Evolutionary conservation across 441 rosid genomes (phyloP).

Genomic region (Oxalis stricta): DNA sequence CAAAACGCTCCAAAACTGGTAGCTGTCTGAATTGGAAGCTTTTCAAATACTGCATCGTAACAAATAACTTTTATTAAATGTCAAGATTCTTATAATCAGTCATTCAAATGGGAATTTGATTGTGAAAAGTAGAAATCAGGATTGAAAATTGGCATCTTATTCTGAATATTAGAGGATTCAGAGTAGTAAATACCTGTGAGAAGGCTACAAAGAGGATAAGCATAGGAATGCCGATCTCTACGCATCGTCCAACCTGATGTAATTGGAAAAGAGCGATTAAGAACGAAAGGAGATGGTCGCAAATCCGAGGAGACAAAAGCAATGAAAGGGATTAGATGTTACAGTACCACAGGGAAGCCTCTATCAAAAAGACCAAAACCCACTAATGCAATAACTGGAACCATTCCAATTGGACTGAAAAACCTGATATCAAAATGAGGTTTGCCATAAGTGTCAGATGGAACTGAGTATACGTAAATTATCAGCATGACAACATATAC

Average conservation of each 20-base stretch:
- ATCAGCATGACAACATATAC: background rate
- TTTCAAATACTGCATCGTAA: slow-evolving; percentile 61
- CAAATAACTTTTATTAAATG: no score
- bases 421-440: slow-evolving; percentile 48
- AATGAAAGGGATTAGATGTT: slow-evolving; percentile 1
- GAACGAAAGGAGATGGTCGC: background rate
- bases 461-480: no score
- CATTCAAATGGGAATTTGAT: no score
- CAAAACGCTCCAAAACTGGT: slow-evolving; percentile 83
- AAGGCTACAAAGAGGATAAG: slow-evolving; percentile 66
- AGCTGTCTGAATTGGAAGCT: slow-evolving; percentile 47
- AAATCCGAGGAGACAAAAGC: slow-evolving; percentile 2
- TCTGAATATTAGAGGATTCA: background rate
- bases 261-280: slow-evolving; percentile 2
- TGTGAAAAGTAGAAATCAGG: background rate
- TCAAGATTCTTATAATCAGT: no score
- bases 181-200: slow-evolving; percentile 67
- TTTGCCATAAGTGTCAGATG: no score
- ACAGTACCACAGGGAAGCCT: slow-evolving; percentile 90
- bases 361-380: slow-evolving; percentile 96
- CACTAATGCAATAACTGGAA: slow-evolving; percentile 83
- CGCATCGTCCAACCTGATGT: slow-evolving; percentile 74
- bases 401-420: slow-evolving; percentile 98
- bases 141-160: background rate
- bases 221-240: slow-evolving; percentile 91